phyloP scores from a whole-genome alignment of 352 stramenopile species.

The Globisporangium nunn region DNA sequence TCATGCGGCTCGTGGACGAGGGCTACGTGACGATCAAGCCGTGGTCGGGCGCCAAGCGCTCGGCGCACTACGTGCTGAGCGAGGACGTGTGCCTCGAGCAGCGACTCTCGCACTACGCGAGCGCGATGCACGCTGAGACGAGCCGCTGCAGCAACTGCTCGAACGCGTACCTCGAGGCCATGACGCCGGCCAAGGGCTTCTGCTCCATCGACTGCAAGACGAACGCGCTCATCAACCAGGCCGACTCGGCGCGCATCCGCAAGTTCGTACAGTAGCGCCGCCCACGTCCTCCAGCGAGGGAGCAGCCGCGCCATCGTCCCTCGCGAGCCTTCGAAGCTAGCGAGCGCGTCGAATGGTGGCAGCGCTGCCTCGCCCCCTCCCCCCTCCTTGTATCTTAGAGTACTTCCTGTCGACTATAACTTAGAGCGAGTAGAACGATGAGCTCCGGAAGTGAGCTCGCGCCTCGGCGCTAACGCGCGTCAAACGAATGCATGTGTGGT shows the following conservation, averaged over 20 bases:
- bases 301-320: neutral
- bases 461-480: neutral
- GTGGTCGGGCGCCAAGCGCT: slow-evolving; percentile 36
- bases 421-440: slow-evolving; percentile 15
- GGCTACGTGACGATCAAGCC: slow-evolving; percentile 68
- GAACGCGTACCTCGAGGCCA: slow-evolving; percentile 57
- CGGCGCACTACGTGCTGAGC: slow-evolving; percentile 64
- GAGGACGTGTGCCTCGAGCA: slow-evolving; percentile 51
- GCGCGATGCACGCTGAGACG: slow-evolving; percentile 65
- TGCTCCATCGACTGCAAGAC: slow-evolving; percentile 87
- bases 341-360: neutral
- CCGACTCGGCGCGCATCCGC: slow-evolving; percentile 56
- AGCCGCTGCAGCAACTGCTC: slow-evolving; percentile 79
- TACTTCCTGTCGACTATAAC: slow-evolving; percentile 12
- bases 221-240: slow-evolving; percentile 65
- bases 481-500: neutral
- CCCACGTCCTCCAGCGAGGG: neutral
- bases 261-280: slow-evolving; percentile 36
- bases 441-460: slow-evolving; percentile 3
- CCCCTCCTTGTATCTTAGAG: slow-evolving; percentile 9
- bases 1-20: slow-evolving; percentile 59
- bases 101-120: slow-evolving; percentile 57
- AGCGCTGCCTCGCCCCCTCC: neutral
- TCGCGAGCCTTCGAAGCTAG: neutral
- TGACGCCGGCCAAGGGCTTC: slow-evolving; percentile 61